Conservation (phyloP, 225 moss, liverwort and hornwort genomes). For the Climacium dendroides region DNA sequence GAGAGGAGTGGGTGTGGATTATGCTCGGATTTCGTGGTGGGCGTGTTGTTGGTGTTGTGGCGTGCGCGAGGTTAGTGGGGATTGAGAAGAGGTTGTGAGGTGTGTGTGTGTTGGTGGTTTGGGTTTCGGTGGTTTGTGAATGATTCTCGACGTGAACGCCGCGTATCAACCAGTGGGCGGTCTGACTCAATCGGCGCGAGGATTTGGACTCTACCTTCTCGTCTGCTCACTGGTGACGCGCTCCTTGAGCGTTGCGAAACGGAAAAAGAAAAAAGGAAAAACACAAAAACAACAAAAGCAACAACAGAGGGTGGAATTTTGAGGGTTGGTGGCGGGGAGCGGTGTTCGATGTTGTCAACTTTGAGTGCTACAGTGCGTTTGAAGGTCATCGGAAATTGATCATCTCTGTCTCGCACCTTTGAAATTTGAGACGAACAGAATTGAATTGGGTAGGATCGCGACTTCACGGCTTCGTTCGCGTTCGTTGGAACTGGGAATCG, state of each 20-base stretch:
- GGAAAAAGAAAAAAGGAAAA: background rate
- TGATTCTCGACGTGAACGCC: conserved; percentile 2
- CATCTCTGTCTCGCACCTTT: background rate
- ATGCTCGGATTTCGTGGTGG: background rate
- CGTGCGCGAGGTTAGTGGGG: background rate
- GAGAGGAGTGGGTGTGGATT: background rate
- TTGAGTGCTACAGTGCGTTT: background rate
- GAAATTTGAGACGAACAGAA: background rate
- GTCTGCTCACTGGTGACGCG: background rate
- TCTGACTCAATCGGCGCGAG: background rate
- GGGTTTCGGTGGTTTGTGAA: background rate
- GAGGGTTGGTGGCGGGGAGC: background rate
- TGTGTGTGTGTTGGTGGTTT: background rate
- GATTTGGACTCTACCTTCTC: background rate
- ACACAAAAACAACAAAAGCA: no score
- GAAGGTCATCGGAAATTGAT: background rate
- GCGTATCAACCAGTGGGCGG: background rate
- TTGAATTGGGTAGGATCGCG: background rate
- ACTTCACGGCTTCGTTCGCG: background rate
- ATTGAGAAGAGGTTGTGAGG: background rate
- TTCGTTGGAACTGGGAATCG: background rate
- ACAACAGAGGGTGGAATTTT: background rate
- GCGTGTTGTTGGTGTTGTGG: background rate
- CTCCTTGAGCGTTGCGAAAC: background rate
- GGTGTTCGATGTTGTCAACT: background rate